Base-by-base conservation (phyloP, 1,139 yeast species). In the Candida tetrigidarum region DNA sequence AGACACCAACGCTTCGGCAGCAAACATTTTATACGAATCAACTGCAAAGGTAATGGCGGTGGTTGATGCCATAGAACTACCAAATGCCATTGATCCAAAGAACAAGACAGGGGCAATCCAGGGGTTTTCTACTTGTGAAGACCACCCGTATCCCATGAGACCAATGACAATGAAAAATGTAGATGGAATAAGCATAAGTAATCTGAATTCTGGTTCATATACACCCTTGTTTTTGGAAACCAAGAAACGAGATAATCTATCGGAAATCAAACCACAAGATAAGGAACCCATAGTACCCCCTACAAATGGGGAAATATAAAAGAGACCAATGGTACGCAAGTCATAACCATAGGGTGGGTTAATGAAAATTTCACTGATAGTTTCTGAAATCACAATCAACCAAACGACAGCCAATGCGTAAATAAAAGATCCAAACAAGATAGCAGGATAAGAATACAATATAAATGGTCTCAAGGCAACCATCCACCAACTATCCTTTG, bases 71-170 rank as follows among this genome's bases (percentile, higher is more conserved):
- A 81, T 64, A 1, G 83, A 75, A 47, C 83, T 74, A 10, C 87
- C 87, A 62, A 81, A 82, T 15, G 83, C 76, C 32, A 81, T 62
- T 37, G 79, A 63, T 0, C 83, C 85, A 52, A 81, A 72, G 54
- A 81, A 79, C 0, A 82, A 58, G 1, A 82, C 69, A 0, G 86
- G 86, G 1, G 77, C 85, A 47, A 78, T 68, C 86, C 86, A 82
- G n/a, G 64, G 57, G 56, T 80, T 81, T 16, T 68, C 54, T 1
- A 57, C 69, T 26, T 67, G 60, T 1, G 82, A 59, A 2, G 84
- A 67, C 86, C 86, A 81, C 2, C 87, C 87, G 55, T 78, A 82
- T 2, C 86, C 86, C 70, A 81, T 74, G 42, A 81, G 63, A 1
- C 86, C 87, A 40, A 68, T 51, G n/a, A 60, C 50, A 37, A 77